phyloP scores from a whole-genome alignment of 352 stramenopile genomes.

The Pythium phragmitis region DNA sequence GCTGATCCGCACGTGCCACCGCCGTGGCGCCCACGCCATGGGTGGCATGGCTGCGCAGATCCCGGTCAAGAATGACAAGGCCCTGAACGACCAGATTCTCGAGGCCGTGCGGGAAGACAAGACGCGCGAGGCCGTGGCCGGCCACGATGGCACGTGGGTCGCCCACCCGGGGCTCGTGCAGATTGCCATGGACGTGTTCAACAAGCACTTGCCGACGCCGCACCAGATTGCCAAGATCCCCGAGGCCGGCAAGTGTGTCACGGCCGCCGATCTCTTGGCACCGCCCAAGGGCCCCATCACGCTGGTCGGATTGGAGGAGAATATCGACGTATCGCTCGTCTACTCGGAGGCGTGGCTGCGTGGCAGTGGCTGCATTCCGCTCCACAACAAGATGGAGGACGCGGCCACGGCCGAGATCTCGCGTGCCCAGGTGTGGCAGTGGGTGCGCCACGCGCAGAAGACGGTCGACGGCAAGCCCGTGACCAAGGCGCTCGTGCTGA shows the following conservation, averaged over 20 bases:
- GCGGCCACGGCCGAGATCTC: conserved; percentile 94
- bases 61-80: conserved; percentile 91
- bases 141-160: conserved; percentile 96
- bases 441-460: conserved; percentile 72
- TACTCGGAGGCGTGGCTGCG: conserved; percentile 95
- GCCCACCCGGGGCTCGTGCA: conserved; percentile 93
- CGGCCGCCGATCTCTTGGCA: conserved; percentile 61
- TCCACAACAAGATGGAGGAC: conserved; percentile 96
- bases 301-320: conserved; percentile 81
- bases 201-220: conserved; percentile 89
- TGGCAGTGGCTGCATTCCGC: conserved; percentile 91
- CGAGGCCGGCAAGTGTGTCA: conserved; percentile 55
- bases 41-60: conserved; percentile 97
- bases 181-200: conserved; percentile 93
- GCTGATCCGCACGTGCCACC: conserved; percentile 94
- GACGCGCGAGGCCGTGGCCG: conserved; percentile 85
- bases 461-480: conserved; percentile 65
- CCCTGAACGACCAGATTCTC: conserved; percentile 90
- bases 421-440: conserved; percentile 94
- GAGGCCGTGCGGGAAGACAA: conserved; percentile 90
- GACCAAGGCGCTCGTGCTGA: conserved; percentile 63
- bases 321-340: conserved; percentile 91
- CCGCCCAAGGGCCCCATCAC: conserved; percentile 77
- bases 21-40: conserved; percentile 94
- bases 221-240: conserved; percentile 90